Conservation (phyloP, 768 basidiomycete genomes). For the Psilocybe azurescens region DNA sequence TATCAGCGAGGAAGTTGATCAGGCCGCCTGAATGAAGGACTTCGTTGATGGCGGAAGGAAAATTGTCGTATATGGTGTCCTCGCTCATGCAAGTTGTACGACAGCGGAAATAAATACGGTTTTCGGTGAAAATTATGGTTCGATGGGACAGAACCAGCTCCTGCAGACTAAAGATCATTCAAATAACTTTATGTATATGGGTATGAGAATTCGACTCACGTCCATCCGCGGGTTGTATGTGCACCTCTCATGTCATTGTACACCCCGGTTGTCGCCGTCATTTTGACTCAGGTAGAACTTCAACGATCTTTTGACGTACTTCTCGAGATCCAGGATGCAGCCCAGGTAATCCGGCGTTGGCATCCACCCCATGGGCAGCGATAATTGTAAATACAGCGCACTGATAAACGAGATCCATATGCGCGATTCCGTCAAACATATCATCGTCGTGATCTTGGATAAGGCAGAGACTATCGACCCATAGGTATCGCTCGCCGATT, state of each 20-base stretch:
- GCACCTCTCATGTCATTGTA: neutral
- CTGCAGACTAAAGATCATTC: neutral
- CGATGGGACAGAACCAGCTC: conserved; percentile 7
- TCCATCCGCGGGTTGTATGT: conserved; percentile 1
- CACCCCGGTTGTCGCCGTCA: conserved; percentile 7
- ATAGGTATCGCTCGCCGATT: conserved; percentile 10
- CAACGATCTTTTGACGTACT: neutral
- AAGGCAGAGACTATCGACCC: conserved; percentile 12
- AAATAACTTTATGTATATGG: neutral
- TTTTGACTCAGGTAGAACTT: conserved; percentile 4
- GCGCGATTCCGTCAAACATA: conserved; percentile 5
- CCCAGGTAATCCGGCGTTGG: conserved; percentile 1
- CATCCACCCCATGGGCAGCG: neutral
- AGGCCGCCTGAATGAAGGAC: conserved; percentile 2
- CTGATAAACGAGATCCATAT: conserved; percentile 12
- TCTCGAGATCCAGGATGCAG: conserved; percentile 1
- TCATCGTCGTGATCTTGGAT: conserved; percentile 8
- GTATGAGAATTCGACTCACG: neutral
- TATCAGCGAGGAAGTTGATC: neutral
- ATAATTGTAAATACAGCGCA: conserved; percentile 6
- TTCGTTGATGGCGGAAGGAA: conserved; percentile 2
- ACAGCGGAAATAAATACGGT: conserved; percentile 4
- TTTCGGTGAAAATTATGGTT: neutral
- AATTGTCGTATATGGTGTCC: conserved; percentile 9
- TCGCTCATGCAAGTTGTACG: conserved; percentile 9